Evolutionary conservation across 441 rosid species (phyloP).

Genomic region (Sinapis alba): DNA sequence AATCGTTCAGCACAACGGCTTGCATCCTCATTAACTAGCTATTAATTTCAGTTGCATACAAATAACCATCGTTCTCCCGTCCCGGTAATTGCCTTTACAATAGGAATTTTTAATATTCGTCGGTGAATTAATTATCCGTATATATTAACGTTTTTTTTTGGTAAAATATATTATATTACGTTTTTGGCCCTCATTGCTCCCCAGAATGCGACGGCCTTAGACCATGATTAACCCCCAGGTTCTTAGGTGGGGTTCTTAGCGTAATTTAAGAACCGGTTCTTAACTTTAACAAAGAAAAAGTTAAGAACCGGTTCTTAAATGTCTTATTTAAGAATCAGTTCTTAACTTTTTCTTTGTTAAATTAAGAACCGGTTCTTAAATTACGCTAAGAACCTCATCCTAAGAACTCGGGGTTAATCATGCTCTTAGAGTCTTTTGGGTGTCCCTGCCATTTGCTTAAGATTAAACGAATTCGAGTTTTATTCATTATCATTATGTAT

Average conservation of each 20-base stretch:
- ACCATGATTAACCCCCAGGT: too few species aligned
- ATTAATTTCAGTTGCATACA: constrained; percentile 28
- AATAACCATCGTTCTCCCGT: neutral
- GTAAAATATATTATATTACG: too few species aligned
- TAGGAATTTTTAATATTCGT: neutral
- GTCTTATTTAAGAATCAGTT: too few species aligned
- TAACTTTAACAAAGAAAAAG: too few species aligned
- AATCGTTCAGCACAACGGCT: neutral
- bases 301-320: too few species aligned
- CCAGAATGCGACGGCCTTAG: neutral
- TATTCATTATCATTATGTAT: neutral
- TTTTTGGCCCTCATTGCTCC: neutral
- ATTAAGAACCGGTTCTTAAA: too few species aligned
- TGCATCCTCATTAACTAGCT: too few species aligned
- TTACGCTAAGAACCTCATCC: too few species aligned
- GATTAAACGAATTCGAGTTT: neutral
- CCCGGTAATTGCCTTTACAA: constrained; percentile 14
- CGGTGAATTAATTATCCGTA: constrained; percentile 15
- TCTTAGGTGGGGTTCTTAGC: too few species aligned
- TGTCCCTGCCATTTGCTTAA: neutral
- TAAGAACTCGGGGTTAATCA: too few species aligned
- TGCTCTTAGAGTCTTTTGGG: neutral
- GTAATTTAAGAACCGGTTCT: too few species aligned
- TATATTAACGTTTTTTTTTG: neutral
- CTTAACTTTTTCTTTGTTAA: too few species aligned